phyloP scores from a whole-genome alignment of 2,329 filamentous ascomycete species.

The Aspergillus hortae region DNA sequence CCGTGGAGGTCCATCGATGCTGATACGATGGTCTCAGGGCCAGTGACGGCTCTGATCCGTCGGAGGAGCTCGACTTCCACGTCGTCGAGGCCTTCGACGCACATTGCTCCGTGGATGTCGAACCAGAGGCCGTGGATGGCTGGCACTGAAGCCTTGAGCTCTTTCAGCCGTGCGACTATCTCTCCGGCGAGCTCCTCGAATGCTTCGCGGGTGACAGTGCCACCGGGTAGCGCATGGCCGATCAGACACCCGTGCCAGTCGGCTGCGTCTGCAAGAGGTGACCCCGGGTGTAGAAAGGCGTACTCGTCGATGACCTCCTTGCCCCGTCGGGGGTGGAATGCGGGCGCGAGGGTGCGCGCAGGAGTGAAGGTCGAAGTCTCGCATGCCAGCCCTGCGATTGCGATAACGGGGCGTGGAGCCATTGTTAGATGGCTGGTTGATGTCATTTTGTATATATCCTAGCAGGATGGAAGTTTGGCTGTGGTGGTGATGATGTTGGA shows the following conservation, averaged over 20 bases:
- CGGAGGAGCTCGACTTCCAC: slow-evolving; percentile 47
- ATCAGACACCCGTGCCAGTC: slow-evolving; percentile 52
- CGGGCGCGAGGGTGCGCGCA: slow-evolving; percentile 46
- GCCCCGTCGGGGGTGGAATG: slow-evolving; percentile 49
- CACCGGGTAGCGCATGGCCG: slow-evolving; percentile 44
- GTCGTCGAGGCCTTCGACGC: slow-evolving; percentile 50
- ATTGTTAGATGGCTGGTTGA: slow-evolving; percentile 10
- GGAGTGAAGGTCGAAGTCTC: slow-evolving; percentile 55
- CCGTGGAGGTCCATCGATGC: slow-evolving; percentile 57
- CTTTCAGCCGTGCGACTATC: slow-evolving; percentile 38
- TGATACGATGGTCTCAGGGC: slow-evolving; percentile 47
- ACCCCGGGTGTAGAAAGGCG: slow-evolving; percentile 43
- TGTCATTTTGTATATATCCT: too few species aligned
- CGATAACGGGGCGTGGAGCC: slow-evolving; percentile 45
- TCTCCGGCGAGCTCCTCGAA: slow-evolving; percentile 46
- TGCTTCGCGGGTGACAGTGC: slow-evolving; percentile 40
- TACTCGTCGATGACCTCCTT: slow-evolving; percentile 45
- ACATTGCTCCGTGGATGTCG: slow-evolving; percentile 57
- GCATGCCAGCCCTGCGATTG: slow-evolving; percentile 52
- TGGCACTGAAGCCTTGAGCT: slow-evolving; percentile 30
- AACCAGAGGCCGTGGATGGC: slow-evolving; percentile 52
- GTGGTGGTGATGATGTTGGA: too few species aligned
- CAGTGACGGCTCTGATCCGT: slow-evolving; percentile 46
- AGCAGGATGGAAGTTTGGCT: too few species aligned
- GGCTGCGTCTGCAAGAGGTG: slow-evolving; percentile 40